Percentiles rank a stretch among this genome's conserved stretches.
phyloP scores from a whole-genome alignment of 352 stramenopile species.

The Saprolegnia parasitica region DNA sequence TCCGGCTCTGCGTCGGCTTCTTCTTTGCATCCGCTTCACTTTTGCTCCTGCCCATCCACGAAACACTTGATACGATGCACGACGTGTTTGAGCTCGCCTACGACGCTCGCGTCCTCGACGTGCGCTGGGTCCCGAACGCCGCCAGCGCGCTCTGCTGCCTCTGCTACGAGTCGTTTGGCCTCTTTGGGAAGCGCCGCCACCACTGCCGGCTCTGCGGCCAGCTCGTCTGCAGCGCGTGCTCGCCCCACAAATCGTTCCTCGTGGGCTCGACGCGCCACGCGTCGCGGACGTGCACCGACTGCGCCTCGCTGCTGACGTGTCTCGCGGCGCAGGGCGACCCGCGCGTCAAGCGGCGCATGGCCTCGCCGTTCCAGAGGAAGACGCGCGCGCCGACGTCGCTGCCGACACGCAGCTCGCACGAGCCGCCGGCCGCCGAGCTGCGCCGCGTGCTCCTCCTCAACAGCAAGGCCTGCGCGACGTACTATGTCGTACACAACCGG shows the following conservation, averaged over 20 bases:
- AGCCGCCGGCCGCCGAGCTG: neutral
- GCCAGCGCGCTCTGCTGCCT: conserved; percentile 11
- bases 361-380: neutral
- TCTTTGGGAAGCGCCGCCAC: conserved; percentile 16
- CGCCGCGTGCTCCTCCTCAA: neutral
- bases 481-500: neutral
- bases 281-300: conserved; percentile 11
- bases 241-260: conserved; percentile 4
- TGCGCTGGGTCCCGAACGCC: conserved; percentile 22
- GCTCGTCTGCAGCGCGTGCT: conserved; percentile 22
- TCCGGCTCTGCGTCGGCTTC: conserved; percentile 1
- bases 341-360: conserved; percentile 6
- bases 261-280: neutral
- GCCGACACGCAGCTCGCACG: neutral
- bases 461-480: neutral
- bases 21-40: conserved; percentile 10
- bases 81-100: conserved; percentile 24
- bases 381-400: neutral
- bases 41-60: neutral
- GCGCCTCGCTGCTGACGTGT: neutral
- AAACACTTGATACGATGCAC: too few relatives aligned
- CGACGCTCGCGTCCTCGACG: conserved; percentile 14
- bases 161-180: conserved; percentile 19
- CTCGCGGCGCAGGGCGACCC: conserved; percentile 16
- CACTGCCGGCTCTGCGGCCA: conserved; percentile 27